A percentile compares a stretch with the other conserved stretches of the same genome.
Evolutionary conservation across 768 basidiomycete genomes (phyloP).

Genomic region (Mycena olivaceomarginata): DNA sequence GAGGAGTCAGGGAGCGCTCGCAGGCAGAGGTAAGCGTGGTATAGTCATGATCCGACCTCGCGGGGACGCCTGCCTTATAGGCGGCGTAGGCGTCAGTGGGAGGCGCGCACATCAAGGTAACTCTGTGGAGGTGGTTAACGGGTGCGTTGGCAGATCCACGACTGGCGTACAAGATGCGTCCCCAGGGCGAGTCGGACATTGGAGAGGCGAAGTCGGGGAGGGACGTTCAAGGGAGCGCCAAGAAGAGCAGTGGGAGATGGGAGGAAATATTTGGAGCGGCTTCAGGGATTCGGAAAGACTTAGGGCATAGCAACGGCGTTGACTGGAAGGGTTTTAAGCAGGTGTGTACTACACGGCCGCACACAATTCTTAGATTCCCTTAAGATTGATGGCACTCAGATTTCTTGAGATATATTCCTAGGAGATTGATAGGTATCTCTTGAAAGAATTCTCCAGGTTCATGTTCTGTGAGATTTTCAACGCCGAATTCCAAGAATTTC

Average conservation of each 20-base stretch:
- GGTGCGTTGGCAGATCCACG: too few relatives aligned
- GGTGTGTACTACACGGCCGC: background rate
- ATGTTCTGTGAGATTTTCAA: too few relatives aligned
- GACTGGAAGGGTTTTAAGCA: background rate
- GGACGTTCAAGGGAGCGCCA: background rate
- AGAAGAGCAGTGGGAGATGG: background rate
- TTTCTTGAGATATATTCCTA: too few relatives aligned
- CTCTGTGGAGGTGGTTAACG: too few relatives aligned
- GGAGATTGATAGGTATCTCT: too few relatives aligned
- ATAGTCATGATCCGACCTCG: background rate
- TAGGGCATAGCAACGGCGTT: too few relatives aligned
- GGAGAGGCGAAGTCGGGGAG: too few relatives aligned
- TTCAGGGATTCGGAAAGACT: background rate
- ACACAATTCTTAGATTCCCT: too few relatives aligned
- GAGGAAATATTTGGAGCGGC: background rate
- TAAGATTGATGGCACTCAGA: too few relatives aligned
- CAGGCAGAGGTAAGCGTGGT: background rate
- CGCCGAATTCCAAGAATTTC: too few relatives aligned
- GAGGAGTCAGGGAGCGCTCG: too few relatives aligned
- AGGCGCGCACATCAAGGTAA: background rate
- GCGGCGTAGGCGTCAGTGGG: background rate
- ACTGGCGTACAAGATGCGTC: background rate
- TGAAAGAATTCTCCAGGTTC: too few relatives aligned
- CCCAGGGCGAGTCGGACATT: slow-evolving; percentile 1
- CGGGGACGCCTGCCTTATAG: background rate